Base-by-base conservation (phyloP, 2,329 filamentous ascomycete species). In the Hyphodiscus sp. region DNA sequence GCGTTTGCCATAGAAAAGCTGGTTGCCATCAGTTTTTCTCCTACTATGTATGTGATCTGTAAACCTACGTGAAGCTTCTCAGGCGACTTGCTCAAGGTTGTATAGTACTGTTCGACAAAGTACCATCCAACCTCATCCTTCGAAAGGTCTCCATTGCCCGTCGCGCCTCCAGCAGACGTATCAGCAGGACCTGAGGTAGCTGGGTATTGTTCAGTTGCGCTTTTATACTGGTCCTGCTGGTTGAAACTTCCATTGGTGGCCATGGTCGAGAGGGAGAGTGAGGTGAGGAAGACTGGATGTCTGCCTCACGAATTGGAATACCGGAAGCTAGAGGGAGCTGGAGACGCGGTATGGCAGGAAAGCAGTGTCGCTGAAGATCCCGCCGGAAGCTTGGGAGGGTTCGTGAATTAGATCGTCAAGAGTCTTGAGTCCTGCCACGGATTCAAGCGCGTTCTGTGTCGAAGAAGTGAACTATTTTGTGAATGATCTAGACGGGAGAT, bases 61-160 rank as follows among this genome's bases (percentile, higher is more conserved):
- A 30, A 42, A 74, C 81, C 66, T 74, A 86, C 82, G 69, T 91
- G 92, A 66, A 99, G 87, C 74, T 94, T 95, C 69, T 96, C 91
- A 20, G 94, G 91, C 62, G 78, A 88, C 74, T 92, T 91, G 83
- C 91, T 96, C 68, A 99, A 76, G 58, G 91, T 99, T 64, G 89
- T 97, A 76, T 99, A 99, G 79, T 96, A 99, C 74, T 96, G 91
- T 81, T 97, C 91, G 55, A 99, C 94, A 65, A 99, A 99, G 76
- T 92, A 97, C 94, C 94, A 99, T 73, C 91, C 94, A 63, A 99
- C 91, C 76, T 97, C 90, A 71, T 96, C 91, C 77, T 96, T 96
- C 65, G 79, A 77, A 42, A 83, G 73, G 64, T 80, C 76, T 26
- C 47, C 48, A 68, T 68, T 74, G 65, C 70, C 74, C 52, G 65